These are phyloP conservation scores for Clarireedia sp. DNA, from an alignment of 2,329 filamentous ascomycete genomes.

Conservation along the genomic window DNA sequence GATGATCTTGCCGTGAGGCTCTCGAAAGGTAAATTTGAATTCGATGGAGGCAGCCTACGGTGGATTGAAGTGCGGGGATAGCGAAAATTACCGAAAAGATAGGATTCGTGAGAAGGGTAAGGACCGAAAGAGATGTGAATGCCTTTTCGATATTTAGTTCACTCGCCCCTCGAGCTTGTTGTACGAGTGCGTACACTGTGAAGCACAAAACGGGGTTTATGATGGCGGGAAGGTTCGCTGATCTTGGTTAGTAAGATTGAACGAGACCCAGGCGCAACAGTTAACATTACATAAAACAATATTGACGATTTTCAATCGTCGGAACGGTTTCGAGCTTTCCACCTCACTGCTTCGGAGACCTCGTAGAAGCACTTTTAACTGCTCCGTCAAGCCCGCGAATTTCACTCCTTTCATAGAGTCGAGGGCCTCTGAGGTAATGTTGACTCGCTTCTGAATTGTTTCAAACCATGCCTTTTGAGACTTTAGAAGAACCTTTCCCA, in stretches of 20 bases:
- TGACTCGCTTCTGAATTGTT: conserved; percentile 35
- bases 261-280: neutral
- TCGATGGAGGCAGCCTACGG: conserved; percentile 1
- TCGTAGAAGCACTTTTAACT: neutral
- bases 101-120: conserved; percentile 4
- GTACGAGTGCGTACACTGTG: conserved; percentile 5
- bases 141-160: neutral
- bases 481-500: neutral
- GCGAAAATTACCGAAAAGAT: neutral
- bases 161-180: neutral
- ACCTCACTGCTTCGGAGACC: neutral
- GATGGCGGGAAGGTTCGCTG: neutral
- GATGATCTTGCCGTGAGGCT: neutral
- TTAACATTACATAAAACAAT: neutral
- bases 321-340: neutral
- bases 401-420: conserved; percentile 37
- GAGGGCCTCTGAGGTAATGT: conserved; percentile 34
- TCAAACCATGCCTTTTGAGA: conserved; percentile 31
- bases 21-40: conserved; percentile 8
- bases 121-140: conserved; percentile 8
- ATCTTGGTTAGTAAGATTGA: neutral
- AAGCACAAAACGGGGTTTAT: conserved; percentile 1
- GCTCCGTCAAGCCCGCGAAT: conserved; percentile 33
- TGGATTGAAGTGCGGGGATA: neutral
- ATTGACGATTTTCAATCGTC: neutral